These are phyloP conservation scores for Penicillium thymicola DNA, from an alignment of 2,329 filamentous ascomycete genomes.

Conservation along the genomic window DNA sequence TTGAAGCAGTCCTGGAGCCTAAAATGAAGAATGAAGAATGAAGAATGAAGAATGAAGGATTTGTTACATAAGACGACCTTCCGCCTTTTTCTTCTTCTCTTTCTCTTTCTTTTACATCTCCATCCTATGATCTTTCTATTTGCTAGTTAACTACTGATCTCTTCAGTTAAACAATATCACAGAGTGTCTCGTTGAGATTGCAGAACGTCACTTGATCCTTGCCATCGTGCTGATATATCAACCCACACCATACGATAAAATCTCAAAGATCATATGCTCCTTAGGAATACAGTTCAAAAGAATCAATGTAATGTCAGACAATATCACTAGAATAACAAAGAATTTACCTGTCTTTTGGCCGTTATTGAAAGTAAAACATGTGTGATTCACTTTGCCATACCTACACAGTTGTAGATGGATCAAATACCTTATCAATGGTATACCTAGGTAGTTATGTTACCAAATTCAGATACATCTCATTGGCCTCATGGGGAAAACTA, in stretches of 20 bases:
- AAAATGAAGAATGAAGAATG: not conserved
- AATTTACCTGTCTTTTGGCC: not conserved
- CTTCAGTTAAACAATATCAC: not conserved
- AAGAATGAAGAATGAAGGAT: not conserved
- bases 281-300: not conserved
- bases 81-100: not conserved
- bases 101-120: too few relatives aligned
- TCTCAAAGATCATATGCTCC: not conserved
- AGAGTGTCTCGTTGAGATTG: not conserved
- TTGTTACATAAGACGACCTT: constrained; percentile 1
- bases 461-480: too few relatives aligned
- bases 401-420: not conserved
- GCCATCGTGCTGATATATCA: not conserved
- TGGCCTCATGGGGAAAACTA: not conserved
- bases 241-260: not conserved
- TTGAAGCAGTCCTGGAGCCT: not conserved
- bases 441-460: too few relatives aligned
- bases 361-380: not conserved
- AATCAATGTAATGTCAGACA: not conserved
- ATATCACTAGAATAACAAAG: not conserved
- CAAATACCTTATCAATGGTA: not conserved
- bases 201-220: not conserved
- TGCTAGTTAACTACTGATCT: not conserved
- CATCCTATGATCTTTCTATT: not conserved
- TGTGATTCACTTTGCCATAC: not conserved